Percentiles rank a stretch among this genome's conserved stretches.
Evolutionary conservation across 1,284 basidiomycete genomes (phyloP).

Genomic region (Rhodotorula sp.): DNA sequence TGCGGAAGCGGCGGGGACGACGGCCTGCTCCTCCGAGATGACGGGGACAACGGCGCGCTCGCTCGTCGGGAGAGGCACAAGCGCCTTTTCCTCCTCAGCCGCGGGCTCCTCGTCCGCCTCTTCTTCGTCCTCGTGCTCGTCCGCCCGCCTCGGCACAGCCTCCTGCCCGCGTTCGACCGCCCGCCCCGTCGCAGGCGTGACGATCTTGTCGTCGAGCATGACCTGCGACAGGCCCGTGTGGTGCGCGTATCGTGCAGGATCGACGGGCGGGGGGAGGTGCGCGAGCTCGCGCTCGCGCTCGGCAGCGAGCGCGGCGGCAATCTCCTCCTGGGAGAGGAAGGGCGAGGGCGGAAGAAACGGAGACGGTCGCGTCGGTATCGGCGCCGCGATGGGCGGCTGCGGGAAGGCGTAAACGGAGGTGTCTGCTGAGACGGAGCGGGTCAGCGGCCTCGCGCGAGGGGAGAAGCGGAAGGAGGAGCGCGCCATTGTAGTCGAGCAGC

Average conservation of each 20-base stretch:
- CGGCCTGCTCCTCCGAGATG: neutral
- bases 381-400: conserved; percentile 6
- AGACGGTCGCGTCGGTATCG: conserved; percentile 1
- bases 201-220: conserved; percentile 1
- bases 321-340: conserved; percentile 22
- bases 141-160: no score
- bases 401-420: conserved; percentile 25
- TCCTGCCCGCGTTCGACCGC: no score
- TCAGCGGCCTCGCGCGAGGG: neutral
- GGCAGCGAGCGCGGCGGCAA: conserved; percentile 14
- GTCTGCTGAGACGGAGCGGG: neutral
- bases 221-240: neutral
- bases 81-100: neutral
- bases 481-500: conserved; percentile 5
- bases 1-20: no score
- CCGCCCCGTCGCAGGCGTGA: neutral
- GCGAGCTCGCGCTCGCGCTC: neutral
- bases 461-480: neutral
- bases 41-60: neutral
- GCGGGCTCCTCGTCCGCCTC: neutral
- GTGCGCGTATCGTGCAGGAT: conserved; percentile 1
- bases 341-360: conserved; percentile 18
- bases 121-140: neutral
- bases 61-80: neutral
- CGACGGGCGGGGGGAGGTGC: neutral